phyloP scores from a whole-genome alignment of 768 basidiomycete species.

The Hortiboletus flavorubellus region DNA sequence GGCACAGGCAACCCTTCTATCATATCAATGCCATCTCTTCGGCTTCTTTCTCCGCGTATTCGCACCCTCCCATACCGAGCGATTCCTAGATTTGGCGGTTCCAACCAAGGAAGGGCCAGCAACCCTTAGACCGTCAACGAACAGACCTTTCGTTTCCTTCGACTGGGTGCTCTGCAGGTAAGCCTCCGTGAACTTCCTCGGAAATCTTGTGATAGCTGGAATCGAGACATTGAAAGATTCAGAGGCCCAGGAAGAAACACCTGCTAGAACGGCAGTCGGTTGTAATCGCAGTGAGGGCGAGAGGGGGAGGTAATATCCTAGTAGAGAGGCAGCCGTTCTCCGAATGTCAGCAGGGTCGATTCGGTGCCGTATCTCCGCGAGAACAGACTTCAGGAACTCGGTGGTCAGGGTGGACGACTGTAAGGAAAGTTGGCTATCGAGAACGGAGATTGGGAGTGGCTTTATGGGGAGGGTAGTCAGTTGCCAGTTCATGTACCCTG shows the following conservation, averaged over 20 bases:
- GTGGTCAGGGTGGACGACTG: conserved; percentile 9
- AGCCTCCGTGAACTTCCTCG: conserved; percentile 22
- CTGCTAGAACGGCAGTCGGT: conserved; percentile 46
- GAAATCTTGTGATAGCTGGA: conserved; percentile 16
- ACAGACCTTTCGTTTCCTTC: conserved; percentile 20
- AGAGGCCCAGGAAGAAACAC: conserved; percentile 57
- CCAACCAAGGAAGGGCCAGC: conserved; percentile 15
- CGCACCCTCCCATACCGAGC: conserved; percentile 25
- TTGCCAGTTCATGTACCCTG: conserved; percentile 58
- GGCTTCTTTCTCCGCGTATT: conserved; percentile 8
- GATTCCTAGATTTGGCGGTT: conserved; percentile 22
- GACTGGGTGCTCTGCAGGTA: conserved; percentile 13
- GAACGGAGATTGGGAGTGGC: conserved; percentile 37
- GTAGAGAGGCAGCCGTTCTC: conserved; percentile 60
- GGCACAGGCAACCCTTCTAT: too few species aligned
- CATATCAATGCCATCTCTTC: conserved; percentile 18
- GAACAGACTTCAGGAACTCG: conserved; percentile 25
- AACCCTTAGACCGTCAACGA: conserved; percentile 19
- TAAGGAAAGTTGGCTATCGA: conserved; percentile 13
- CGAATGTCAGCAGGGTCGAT: conserved; percentile 51
- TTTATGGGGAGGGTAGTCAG: conserved; percentile 70
- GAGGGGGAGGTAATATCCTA: conserved; percentile 71
- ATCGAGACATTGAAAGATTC: conserved; percentile 23
- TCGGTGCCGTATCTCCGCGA: conserved; percentile 31
- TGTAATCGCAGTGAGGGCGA: conserved; percentile 44